These are phyloP conservation scores for Aureobasidium sp. DNA, from an alignment of 2,329 filamentous ascomycete species.

Conservation along the genomic window DNA sequence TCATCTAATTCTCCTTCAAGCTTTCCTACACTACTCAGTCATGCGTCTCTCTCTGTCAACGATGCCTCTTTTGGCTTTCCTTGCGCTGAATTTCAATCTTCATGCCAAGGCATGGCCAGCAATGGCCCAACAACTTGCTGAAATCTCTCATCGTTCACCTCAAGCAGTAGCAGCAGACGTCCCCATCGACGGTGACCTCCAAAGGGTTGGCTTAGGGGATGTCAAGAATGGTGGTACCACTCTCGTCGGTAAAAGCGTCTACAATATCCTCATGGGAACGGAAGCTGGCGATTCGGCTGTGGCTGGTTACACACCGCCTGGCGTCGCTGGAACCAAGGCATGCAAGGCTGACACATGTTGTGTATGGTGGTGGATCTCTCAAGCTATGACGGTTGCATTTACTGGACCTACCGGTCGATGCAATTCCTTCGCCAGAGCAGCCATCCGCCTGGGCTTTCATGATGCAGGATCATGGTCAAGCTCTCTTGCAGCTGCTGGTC, in stretches of 20 bases:
- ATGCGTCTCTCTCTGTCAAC: neutral
- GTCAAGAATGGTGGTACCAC: constrained; percentile 16
- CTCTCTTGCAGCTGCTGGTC: constrained; percentile 22
- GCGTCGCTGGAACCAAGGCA: constrained; percentile 5
- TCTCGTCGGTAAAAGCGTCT: constrained; percentile 15
- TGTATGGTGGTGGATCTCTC: constrained; percentile 34
- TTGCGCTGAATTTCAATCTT: neutral
- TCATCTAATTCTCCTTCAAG: neutral
- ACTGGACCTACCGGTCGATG: constrained; percentile 28
- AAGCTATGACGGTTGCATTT: constrained; percentile 30
- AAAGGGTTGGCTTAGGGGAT: constrained; percentile 11
- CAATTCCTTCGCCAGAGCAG: constrained; percentile 34
- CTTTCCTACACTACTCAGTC: neutral
- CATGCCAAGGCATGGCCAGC: constrained; percentile 1
- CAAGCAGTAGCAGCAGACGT: neutral
- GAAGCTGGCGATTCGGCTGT: constrained; percentile 14
- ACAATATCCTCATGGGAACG: constrained; percentile 16
- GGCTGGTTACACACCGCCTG: constrained; percentile 15
- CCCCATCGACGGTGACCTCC: neutral
- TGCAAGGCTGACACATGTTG: constrained; percentile 34
- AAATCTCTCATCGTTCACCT: neutral
- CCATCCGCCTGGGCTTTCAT: constrained; percentile 41
- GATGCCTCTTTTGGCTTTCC: neutral
- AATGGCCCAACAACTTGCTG: neutral
- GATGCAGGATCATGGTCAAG: constrained; percentile 38